Evolutionary conservation across 2,329 filamentous ascomycete species (phyloP), one percentile per base, ranked within the genome.

Genomic region (Phialemonium atrogriseum): DNA sequence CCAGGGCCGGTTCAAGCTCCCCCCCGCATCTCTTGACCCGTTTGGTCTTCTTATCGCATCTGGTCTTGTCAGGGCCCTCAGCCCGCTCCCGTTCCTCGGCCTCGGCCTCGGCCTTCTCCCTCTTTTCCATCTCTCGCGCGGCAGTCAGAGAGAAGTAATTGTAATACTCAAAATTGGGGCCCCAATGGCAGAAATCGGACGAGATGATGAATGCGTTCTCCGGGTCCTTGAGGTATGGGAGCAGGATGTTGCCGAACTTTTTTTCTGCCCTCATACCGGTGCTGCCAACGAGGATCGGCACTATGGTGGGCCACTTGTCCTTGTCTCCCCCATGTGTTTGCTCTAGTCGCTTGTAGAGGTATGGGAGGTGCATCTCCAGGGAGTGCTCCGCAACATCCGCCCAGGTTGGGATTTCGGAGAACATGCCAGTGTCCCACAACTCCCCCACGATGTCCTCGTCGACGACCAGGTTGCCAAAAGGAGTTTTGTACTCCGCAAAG

Each of bases 101-200:
- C 10, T 36, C 37, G 3, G 25, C 39, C 14, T 29, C 29, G 21
- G 63, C 61, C 14, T 49, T 61, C 41, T 41, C 64, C 49, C 61
- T 57, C 39, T 50, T 55, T 44, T 15, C 64, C 3, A 60, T 21
- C 50, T 53, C 48, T 42, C 66, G 34, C 39, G 70, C 37, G 37
- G 73, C 61, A n/a, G n/a, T n/a, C n/a, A n/a, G n/a, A n/a, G n/a
- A n/a, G 19, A 77, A 70, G 54, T 95, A 94, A 37, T 81, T 81
- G 17, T 78, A 84, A 56, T 96, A 98, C 34, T 71, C 65, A 56
- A 95, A 98, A 29, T 85, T 71, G 1, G 66, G 46, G 9, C 91
- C 91, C 91, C 91, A 98, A 57, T 98, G 91, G 42, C 89, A 95
- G 55, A 98, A 98, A 55, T 98, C 91, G 1, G 87, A 94, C 54